Conservation (phyloP, 805 yeast genomes). For the Jamesozyma lodderae region DNA sequence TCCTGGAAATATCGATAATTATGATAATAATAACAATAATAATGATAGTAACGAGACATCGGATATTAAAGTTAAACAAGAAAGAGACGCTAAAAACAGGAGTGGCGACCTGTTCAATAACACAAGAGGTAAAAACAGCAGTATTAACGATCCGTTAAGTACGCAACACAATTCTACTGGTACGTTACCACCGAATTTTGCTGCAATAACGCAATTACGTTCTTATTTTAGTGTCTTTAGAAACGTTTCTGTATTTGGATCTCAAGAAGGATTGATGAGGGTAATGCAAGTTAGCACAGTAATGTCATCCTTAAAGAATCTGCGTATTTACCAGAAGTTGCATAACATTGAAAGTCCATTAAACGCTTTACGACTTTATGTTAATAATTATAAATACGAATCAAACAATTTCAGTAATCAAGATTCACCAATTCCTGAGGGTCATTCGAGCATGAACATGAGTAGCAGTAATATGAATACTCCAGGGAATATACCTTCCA, state of each 20-base stretch:
- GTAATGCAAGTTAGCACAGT: conserved; percentile 70
- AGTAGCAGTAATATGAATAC: background rate
- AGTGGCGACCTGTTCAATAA: no score
- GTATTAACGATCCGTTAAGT: background rate
- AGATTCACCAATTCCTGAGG: background rate
- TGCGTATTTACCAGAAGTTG: conserved; percentile 49
- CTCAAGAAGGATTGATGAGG: conserved; percentile 58
- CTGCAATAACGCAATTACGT: conserved; percentile 25
- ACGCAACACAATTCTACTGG: background rate
- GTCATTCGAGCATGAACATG: background rate
- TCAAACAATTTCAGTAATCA: background rate
- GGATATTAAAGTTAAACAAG: background rate
- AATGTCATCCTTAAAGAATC: conserved; percentile 60
- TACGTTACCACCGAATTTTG: conserved; percentile 6
- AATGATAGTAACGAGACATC: background rate
- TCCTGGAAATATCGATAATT: background rate
- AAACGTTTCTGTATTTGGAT: conserved; percentile 48
- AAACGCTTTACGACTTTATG: conserved; percentile 41
- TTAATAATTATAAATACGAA: conserved; percentile 6
- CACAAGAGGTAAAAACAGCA: background rate
- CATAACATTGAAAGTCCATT: conserved; percentile 45
- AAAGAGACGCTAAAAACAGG: background rate
- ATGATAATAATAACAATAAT: background rate
- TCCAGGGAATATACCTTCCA: background rate
- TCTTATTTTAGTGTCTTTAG: conserved; percentile 38